phyloP scores from a whole-genome alignment of 495 filamentous ascomycete species.

The Penicillium robsamsonii region DNA sequence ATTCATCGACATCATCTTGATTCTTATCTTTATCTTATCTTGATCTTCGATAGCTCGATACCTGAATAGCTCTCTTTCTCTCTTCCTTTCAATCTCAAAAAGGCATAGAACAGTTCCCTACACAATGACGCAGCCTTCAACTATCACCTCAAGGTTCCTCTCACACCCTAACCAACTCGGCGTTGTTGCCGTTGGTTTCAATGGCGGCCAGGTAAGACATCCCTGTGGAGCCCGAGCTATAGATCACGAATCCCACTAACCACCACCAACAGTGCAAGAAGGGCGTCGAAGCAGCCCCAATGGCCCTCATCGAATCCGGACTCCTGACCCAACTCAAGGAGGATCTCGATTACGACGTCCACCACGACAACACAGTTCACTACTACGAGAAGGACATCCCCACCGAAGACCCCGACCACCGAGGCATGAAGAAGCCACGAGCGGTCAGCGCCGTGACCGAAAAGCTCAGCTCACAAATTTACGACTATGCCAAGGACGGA shows the following conservation, averaged over 20 bases:
- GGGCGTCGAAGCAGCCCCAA: constrained; percentile 89
- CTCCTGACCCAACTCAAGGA: constrained; percentile 79
- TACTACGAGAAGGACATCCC: constrained; percentile 78
- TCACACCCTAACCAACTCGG: constrained; percentile 74
- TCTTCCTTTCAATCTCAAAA: not conserved
- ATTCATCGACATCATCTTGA: not conserved
- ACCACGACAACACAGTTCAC: constrained; percentile 82
- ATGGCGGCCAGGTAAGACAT: constrained; percentile 83
- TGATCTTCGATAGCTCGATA: not conserved
- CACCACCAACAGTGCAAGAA: constrained; percentile 65
- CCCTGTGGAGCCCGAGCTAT: constrained; percentile 1
- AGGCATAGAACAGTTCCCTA: not conserved
- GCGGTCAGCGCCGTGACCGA: constrained; percentile 86
- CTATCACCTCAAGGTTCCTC: constrained; percentile 80
- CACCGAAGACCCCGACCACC: constrained; percentile 62
- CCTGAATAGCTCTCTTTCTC: constrained; percentile 3
- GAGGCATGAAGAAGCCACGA: constrained; percentile 88
- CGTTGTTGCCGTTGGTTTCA: constrained; percentile 94
- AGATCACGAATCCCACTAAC: constrained; percentile 15
- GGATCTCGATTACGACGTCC: constrained; percentile 83
- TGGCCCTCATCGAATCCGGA: constrained; percentile 84
- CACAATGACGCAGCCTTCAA: constrained; percentile 66
- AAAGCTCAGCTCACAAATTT: constrained; percentile 77
- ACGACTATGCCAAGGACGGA: constrained; percentile 79
- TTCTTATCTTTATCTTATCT: constrained; percentile 32